Evolutionary conservation across 2,329 filamentous ascomycete species (phyloP), one percentile per base, ranked within the genome.

Genomic region (Colletotrichum trifolii): DNA sequence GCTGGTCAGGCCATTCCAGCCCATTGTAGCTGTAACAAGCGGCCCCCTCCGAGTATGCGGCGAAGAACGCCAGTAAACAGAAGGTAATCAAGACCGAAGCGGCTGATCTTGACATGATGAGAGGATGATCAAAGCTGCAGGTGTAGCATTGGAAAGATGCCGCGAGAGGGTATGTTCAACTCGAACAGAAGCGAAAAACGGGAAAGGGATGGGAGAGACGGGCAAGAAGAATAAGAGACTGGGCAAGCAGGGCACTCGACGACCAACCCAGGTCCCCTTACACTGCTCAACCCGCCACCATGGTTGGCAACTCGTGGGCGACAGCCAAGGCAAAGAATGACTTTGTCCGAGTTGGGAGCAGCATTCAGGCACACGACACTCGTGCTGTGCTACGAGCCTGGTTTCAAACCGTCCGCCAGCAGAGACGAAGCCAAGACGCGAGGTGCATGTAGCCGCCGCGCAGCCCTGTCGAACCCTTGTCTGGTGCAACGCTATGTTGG

Each of bases 221-320:
- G 15, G 47, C 47, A 49, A 49, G 47, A 49, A 49, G 47, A 49
- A 49, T 49, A 49, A n/a, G 47, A 49, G 25, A 25, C 47, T 49
- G 33, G 6, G 12, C 5, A n/a, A 49, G 33, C 43, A 15, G 47
- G 47, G 10, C 47, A 49, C 12, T 49, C 47, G 47, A 33, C 15
- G 47, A 9, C 25, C 47, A 49, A 35, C 17, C 17, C 34, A 36
- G 35, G 25, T 25, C 47, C 10, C 47, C 35, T 25, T 25, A 1
- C 25, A 34, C 12, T 15, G 13, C 33, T 49, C 17, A 49, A 49
- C 1, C 10, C 11, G 47, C 15, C 17, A 11, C 13, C 47, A 25
- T 49, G 47, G 4, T 4, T 25, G 25, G 25, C 25, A 25, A 25
- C 25, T 25, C 25, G 47, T n/a, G 25, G 47, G 47, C 47, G 33